Evolutionary conservation across 257 asterid genomes (phyloP), one percentile per base, ranked within the genome.

Genomic region (Craterostigma plantagineum): DNA sequence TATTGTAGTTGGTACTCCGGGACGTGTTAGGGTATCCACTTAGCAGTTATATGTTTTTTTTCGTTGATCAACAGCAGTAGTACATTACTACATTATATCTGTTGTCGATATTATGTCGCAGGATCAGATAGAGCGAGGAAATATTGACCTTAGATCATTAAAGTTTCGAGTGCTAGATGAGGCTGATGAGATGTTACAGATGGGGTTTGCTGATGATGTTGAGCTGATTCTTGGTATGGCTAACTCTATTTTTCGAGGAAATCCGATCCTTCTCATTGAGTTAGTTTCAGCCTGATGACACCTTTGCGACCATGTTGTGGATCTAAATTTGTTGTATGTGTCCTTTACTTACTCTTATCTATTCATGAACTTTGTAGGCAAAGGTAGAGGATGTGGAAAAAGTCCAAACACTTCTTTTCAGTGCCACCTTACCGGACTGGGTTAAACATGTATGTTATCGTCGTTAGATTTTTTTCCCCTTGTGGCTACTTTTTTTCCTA

Each of bases 171-270:
- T 83, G 3, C 99, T 90, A 57, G 99, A 90, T 18, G 99, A 90
- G 68, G 94, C 94, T 45, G 99, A 90, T 79, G 99, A 90, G 64
- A 90, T 90, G 99, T 59, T 90, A 70, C 77, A 82, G 63, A 90
- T 90, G 93, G 99, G 99, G 48, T 90, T 90, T 65, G 99, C 83
- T 50, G 99, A 90, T 11, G 99, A 90, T 37, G 99, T 90, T 55
- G 99, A 90, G 63, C 75, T 90, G 41, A 83, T 90, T 70, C 81
- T 90, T 35, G 93, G 98, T 87, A 71, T 33, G 18, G 23, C 8
- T n/a, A n/a, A n/a, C n/a, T n/a, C n/a, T n/a, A n/a, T n/a, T n/a
- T n/a, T n/a, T n/a, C n/a, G n/a, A n/a, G n/a, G n/a, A n/a, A n/a
- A n/a, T n/a, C n/a, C n/a, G n/a, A n/a, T n/a, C n/a, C n/a, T n/a